phyloP scores from a whole-genome alignment of 2,329 filamentous ascomycete species.

The Aquanectria penicillioides region DNA sequence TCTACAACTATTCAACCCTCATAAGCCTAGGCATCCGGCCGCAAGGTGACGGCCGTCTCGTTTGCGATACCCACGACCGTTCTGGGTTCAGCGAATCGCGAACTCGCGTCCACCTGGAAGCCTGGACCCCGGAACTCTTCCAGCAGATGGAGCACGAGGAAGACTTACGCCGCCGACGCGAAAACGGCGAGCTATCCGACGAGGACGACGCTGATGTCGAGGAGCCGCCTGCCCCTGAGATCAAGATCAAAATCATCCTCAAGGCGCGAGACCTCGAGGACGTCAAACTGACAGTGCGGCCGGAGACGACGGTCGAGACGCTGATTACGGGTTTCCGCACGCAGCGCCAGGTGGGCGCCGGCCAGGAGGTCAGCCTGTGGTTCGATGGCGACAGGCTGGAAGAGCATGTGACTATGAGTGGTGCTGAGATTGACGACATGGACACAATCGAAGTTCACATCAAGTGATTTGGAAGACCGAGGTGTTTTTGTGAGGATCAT shows the following conservation, averaged over 20 bases:
- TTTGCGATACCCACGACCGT: constrained; percentile 47
- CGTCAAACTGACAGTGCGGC: constrained; percentile 61
- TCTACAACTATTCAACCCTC: constrained; percentile 82
- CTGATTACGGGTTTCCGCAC: constrained; percentile 71
- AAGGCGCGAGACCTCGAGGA: constrained; percentile 62
- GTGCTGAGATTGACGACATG: constrained; percentile 78
- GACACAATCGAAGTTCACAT: constrained; percentile 81
- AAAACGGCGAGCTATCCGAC: constrained; percentile 52
- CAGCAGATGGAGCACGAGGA: constrained; percentile 58
- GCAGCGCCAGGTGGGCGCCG: constrained; percentile 59
- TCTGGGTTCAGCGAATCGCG: constrained; percentile 61
- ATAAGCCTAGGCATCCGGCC: constrained; percentile 70
- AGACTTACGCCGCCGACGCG: constrained; percentile 57
- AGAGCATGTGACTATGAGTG: constrained; percentile 66
- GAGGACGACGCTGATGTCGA: constrained; percentile 40
- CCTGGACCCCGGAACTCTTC: constrained; percentile 76
- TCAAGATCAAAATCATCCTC: constrained; percentile 62
- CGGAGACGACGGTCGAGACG: constrained; percentile 68
- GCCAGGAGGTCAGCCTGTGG: constrained; percentile 67
- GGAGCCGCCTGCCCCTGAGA: constrained; percentile 31
- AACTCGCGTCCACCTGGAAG: constrained; percentile 75
- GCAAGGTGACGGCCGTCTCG: constrained; percentile 52
- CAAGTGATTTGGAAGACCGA: constrained; percentile 49
- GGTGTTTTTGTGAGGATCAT: neutral
- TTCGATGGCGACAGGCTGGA: constrained; percentile 82